Conservation (phyloP, 2,329 filamentous ascomycete species). For the Furcasterigmium sp. region DNA sequence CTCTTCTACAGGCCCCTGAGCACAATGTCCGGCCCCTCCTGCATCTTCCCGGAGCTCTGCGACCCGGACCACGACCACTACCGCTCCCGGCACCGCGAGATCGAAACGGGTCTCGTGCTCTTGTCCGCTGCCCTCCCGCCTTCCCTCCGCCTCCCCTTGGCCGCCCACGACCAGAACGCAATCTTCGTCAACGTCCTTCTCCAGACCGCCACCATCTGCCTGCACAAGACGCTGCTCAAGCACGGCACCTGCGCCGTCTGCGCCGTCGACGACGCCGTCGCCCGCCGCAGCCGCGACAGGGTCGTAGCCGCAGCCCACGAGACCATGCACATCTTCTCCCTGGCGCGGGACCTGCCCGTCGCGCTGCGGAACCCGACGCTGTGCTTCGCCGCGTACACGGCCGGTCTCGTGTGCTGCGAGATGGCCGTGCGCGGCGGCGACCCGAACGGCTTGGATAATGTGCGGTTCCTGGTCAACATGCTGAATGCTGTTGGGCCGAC, state of each 20-base stretch:
- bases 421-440: not conserved
- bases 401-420: constrained; percentile 63
- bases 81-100: constrained; percentile 40
- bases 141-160: constrained; percentile 51
- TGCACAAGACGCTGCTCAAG: constrained; percentile 59
- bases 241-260: constrained; percentile 19
- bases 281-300: constrained; percentile 57
- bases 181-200: constrained; percentile 65
- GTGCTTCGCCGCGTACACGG: constrained; percentile 64
- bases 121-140: constrained; percentile 55
- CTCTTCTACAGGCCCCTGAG: constrained; percentile 60
- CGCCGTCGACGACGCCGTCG: constrained; percentile 33
- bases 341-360: constrained; percentile 34
- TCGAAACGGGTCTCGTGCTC: constrained; percentile 59
- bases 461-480: not conserved
- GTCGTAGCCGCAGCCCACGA: constrained; percentile 63
- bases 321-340: constrained; percentile 62
- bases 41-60: not conserved
- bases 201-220: constrained; percentile 64
- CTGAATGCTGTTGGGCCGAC: not conserved
- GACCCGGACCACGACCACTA: no score
- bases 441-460: not conserved
- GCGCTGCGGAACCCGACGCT: constrained; percentile 62
- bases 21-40: not conserved
- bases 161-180: constrained; percentile 53